Evolutionary conservation across 345 rosid species (phyloP).

Genomic region (Dimocarpus longan): DNA sequence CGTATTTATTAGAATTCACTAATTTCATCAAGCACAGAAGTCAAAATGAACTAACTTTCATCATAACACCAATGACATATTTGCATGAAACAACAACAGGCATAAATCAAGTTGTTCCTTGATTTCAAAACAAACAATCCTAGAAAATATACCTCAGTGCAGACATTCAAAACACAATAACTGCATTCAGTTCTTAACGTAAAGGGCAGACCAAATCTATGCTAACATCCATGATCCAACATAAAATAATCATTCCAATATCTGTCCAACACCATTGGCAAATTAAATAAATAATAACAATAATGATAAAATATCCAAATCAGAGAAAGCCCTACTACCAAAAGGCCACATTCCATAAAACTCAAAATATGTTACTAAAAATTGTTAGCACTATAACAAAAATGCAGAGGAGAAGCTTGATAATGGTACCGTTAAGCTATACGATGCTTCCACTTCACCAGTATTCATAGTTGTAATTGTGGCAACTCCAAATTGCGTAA

Average conservation of each 20-base stretch:
- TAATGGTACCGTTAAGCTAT: constrained; percentile 75
- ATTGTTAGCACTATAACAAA: not conserved
- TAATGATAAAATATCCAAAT: not conserved
- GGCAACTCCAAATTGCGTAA: constrained; percentile 84
- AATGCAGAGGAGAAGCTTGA: not conserved
- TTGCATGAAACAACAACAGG: not conserved
- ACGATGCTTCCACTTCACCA: constrained; percentile 93
- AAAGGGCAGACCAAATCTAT: not conserved
- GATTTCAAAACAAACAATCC: not conserved
- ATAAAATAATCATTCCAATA: not conserved
- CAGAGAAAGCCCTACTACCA: not conserved
- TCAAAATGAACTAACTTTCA: not conserved
- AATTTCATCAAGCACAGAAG: not conserved
- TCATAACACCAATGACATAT: not conserved
- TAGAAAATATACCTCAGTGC: not conserved
- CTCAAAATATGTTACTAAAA: not conserved
- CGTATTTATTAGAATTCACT: not conserved
- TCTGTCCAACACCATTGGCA: not conserved
- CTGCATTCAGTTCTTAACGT: not conserved
- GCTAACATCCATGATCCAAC: not conserved
- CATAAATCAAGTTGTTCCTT: not conserved
- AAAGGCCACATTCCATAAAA: not conserved
- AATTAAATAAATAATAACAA: not conserved
- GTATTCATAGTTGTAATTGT: constrained; percentile 66
- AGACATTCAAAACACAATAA: not conserved